Base-by-base conservation (phyloP, 495 filamentous ascomycete genomes). In the Penicillium salamii region DNA sequence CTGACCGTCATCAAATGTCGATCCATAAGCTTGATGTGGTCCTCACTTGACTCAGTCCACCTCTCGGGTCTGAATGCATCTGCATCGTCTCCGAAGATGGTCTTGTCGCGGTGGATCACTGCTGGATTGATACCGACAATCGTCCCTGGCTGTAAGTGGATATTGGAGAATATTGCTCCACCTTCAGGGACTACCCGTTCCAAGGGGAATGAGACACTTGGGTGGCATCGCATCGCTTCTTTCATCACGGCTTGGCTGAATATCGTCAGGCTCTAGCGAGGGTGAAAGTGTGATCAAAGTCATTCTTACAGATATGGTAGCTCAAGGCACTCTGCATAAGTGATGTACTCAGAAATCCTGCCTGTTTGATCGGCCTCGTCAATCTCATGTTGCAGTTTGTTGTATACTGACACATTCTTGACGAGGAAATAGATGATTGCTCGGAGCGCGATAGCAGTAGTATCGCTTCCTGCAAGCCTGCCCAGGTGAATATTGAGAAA, bases 51-150 rank as follows among this genome's bases (percentile, higher is more conserved):
- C 72, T 5, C 81, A 57, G 23, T 26, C 83, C 82, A 88, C 29
- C 84, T 52, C 59, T 86, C 84, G 0, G 84, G 84, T 34, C 75
- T 56, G 44, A 70, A 88, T 19, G 52, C 64, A 6, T 82, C 73
- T 1, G 77, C 79, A 50, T 83, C 78, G n/a, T 68, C 60, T 13
- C 85, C 84, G 59, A 78, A 88, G 20, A 86, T 62, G 15, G 74
- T 77, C 14, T 68, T 57, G 8, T 75, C 72, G 5, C 76, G 65
- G 51, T 87, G 84, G 13, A 85, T 64, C 19, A 85, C 79, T 81
- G 81, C 86, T 11, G 84, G 76, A 46, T 38, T 70, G 68, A 57
- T 76, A 13, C 83, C 82, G 0, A 87, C 80, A 28, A 81, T 77
- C 3, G 81, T 83, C 7, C 60, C 62, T 45, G 31, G 59, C 18